Conservation (phyloP, 257 asterid species). For the Plantago ovata region DNA sequence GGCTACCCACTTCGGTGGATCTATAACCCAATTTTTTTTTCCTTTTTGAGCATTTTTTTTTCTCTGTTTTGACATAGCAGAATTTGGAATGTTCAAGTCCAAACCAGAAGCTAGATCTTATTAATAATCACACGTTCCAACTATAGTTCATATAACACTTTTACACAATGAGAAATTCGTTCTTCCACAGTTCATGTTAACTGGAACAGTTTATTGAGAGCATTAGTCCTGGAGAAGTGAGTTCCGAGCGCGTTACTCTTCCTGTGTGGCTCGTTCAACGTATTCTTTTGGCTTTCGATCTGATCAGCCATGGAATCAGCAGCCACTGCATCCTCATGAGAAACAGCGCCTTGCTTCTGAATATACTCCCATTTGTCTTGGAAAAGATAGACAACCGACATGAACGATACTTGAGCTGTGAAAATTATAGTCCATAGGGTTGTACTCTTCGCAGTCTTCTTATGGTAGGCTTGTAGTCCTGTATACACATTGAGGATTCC, state of each 20-base stretch:
- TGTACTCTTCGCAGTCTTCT: slow-evolving; percentile 49
- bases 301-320: slow-evolving; percentile 13
- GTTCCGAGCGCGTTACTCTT: slow-evolving; percentile 79
- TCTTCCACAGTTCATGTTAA: slow-evolving; percentile 33
- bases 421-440: slow-evolving; percentile 56
- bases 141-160: not conserved
- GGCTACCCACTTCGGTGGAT: slow-evolving; percentile 26
- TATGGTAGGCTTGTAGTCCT: slow-evolving; percentile 62
- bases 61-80: no score
- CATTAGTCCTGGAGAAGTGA: slow-evolving; percentile 61
- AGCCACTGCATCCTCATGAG: slow-evolving; percentile 11
- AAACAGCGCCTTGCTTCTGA: slow-evolving; percentile 42
- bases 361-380: slow-evolving; percentile 91
- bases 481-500: slow-evolving; percentile 66
- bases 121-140: not conserved
- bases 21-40: slow-evolving; percentile 24
- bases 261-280: slow-evolving; percentile 37
- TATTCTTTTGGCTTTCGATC: slow-evolving; percentile 26
- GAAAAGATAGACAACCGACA: slow-evolving; percentile 63
- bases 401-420: slow-evolving; percentile 70
- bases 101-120: not conserved
- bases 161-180: not conserved
- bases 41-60: no score
- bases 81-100: no score
- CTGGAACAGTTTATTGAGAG: slow-evolving; percentile 67